These are phyloP conservation scores for Nitzschia inconspicua DNA, from an alignment of 108 stramenopile species.

Conservation along the genomic window DNA sequence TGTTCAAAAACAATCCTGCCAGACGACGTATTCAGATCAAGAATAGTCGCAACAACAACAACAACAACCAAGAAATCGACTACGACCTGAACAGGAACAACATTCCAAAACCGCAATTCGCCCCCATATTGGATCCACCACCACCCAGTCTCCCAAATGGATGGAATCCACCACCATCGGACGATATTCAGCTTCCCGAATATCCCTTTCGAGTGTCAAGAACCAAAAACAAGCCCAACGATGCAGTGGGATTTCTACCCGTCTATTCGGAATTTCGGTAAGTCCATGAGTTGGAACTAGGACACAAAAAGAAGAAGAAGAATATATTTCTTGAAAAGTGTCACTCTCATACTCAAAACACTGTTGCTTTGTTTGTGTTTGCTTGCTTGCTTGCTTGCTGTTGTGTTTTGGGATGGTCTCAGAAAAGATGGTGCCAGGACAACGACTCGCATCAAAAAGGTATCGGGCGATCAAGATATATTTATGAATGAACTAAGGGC, in stretches of 20 bases:
- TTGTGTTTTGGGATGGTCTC: no score
- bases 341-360: no score
- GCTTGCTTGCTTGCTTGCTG: background rate
- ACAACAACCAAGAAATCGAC: conserved; percentile 1
- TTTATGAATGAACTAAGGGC: conserved; percentile 76
- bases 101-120: conserved; percentile 14
- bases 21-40: conserved; percentile 25
- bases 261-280: conserved; percentile 78
- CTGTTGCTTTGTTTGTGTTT: background rate
- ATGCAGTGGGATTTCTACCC: conserved; percentile 79
- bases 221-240: conserved; percentile 69
- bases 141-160: conserved; percentile 70
- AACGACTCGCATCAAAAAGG: conserved; percentile 75
- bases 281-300: conserved; percentile 23
- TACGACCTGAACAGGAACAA: conserved; percentile 15
- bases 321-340: no score
- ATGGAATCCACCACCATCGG: conserved; percentile 68
- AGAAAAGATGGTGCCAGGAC: conserved; percentile 75
- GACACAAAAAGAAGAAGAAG: no score
- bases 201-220: conserved; percentile 74
- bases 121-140: conserved; percentile 32
- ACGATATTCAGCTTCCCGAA: conserved; percentile 43
- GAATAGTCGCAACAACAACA: background rate
- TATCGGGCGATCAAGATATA: conserved; percentile 58
- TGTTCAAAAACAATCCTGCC: conserved; percentile 78